phyloP scores from a whole-genome alignment of 805 yeast genomes.

The Blastobotrys terrestris region DNA sequence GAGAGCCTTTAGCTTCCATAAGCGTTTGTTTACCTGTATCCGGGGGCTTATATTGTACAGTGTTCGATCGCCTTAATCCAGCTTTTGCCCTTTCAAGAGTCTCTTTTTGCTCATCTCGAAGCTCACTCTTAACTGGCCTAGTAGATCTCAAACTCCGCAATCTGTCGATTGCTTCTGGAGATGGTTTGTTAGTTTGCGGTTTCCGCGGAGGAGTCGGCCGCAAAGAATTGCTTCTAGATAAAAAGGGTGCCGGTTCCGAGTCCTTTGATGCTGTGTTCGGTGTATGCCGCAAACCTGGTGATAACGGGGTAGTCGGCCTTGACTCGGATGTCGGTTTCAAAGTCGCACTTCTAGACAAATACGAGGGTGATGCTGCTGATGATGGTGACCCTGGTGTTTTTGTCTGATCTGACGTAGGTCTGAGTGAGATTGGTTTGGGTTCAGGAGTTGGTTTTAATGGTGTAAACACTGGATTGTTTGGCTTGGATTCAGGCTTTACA shows the following conservation, averaged over 20 bases:
- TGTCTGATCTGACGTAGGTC: background rate
- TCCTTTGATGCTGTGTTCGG: background rate
- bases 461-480: background rate
- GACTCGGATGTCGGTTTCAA: background rate
- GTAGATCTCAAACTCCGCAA: conserved; percentile 15
- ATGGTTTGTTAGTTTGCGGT: conserved; percentile 7
- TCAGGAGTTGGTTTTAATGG: background rate
- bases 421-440: background rate
- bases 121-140: conserved; percentile 11
- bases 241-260: conserved; percentile 5
- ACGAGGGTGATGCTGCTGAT: background rate
- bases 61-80: conserved; percentile 17
- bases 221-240: conserved; percentile 4
- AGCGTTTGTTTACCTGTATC: conserved; percentile 16
- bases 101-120: conserved; percentile 16
- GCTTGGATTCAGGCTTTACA: background rate
- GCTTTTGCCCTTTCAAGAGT: conserved; percentile 16
- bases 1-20: conserved; percentile 15
- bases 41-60: conserved; percentile 16
- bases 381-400: background rate
- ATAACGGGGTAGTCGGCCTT: background rate
- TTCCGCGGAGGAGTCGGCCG: conserved; percentile 11
- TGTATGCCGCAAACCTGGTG: background rate
- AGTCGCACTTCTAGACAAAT: background rate
- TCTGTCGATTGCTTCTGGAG: conserved; percentile 18